Percentiles rank a stretch among this genome's conserved stretches.
These are phyloP conservation scores for Mycena floridula DNA, from an alignment of 768 basidiomycete genomes.

Conservation along the genomic window DNA sequence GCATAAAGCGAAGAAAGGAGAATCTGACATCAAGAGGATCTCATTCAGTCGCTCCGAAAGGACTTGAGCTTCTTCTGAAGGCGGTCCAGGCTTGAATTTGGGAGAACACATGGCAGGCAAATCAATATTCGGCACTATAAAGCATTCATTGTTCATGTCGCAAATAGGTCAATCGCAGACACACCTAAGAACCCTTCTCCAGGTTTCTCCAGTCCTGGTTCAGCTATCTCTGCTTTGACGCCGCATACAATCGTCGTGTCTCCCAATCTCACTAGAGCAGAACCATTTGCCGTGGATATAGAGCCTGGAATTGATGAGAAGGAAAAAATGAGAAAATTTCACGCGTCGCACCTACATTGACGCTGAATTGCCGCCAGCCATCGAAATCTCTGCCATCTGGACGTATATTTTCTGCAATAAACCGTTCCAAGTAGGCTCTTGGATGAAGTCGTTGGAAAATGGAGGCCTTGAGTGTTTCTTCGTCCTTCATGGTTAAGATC, in stretches of 20 bases:
- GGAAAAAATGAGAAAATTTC: neutral
- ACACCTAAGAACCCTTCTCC: slow-evolving; percentile 79
- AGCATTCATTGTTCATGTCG: neutral
- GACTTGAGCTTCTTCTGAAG: slow-evolving; percentile 89
- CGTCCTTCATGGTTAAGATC: slow-evolving; percentile 17
- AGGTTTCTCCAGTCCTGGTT: slow-evolving; percentile 76
- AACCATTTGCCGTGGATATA: slow-evolving; percentile 90
- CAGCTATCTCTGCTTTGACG: slow-evolving; percentile 91
- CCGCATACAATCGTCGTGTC: slow-evolving; percentile 95
- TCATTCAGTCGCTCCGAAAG: slow-evolving; percentile 81
- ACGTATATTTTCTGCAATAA: slow-evolving; percentile 68
- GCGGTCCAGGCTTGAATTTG: slow-evolving; percentile 92
- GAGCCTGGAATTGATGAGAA: slow-evolving; percentile 50
- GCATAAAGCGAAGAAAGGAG: slow-evolving; percentile 1
- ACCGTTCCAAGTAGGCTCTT: slow-evolving; percentile 79
- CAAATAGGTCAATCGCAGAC: slow-evolving; percentile 14
- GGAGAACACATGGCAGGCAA: slow-evolving; percentile 91
- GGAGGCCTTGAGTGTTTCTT: slow-evolving; percentile 37
- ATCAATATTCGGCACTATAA: slow-evolving; percentile 88
- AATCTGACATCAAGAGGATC: slow-evolving; percentile 61
- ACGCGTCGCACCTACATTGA: slow-evolving; percentile 69
- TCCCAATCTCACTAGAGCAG: slow-evolving; percentile 85
- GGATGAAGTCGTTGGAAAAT: slow-evolving; percentile 91
- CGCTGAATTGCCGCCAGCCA: slow-evolving; percentile 67
- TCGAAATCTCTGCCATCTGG: slow-evolving; percentile 76